Conservation (phyloP, 2,329 filamentous ascomycete genomes). For the Cytospora paraplurivora region DNA sequence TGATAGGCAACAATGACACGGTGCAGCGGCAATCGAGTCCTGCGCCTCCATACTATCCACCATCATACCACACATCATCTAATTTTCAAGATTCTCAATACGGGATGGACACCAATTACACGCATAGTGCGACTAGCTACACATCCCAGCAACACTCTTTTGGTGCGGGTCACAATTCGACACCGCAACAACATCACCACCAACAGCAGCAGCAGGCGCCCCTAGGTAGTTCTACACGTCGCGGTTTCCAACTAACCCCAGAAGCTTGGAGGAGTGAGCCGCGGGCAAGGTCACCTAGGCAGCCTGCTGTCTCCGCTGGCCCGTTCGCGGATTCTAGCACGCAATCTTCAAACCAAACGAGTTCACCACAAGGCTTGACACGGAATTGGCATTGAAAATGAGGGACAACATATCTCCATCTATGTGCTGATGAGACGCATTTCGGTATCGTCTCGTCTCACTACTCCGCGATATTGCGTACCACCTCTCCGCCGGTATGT, state of each 20-base stretch:
- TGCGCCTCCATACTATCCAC: neutral
- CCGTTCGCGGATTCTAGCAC: slow-evolving; percentile 3
- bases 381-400: neutral
- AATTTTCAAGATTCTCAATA: neutral
- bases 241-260: neutral
- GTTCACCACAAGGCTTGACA: neutral
- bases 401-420: neutral
- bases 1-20: slow-evolving; percentile 29
- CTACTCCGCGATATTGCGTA: neutral
- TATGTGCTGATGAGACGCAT: neutral
- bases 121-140: slow-evolving; percentile 1
- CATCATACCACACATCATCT: neutral
- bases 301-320: neutral
- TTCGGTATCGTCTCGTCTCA: neutral
- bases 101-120: slow-evolving; percentile 4
- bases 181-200: slow-evolving; percentile 5
- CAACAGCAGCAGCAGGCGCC: slow-evolving; percentile 14
- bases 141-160: slow-evolving; percentile 6
- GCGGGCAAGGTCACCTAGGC: slow-evolving; percentile 3
- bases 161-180: slow-evolving; percentile 1
- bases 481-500: neutral
- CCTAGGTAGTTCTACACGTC: neutral
- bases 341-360: neutral
- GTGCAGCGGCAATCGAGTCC: neutral
- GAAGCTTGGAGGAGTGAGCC: slow-evolving; percentile 5